A percentile compares a stretch with the other conserved stretches of the same genome.
These are phyloP conservation scores for Cajanus cajan DNA, from an alignment of 306 rosid genomes.

Conservation along the genomic window DNA sequence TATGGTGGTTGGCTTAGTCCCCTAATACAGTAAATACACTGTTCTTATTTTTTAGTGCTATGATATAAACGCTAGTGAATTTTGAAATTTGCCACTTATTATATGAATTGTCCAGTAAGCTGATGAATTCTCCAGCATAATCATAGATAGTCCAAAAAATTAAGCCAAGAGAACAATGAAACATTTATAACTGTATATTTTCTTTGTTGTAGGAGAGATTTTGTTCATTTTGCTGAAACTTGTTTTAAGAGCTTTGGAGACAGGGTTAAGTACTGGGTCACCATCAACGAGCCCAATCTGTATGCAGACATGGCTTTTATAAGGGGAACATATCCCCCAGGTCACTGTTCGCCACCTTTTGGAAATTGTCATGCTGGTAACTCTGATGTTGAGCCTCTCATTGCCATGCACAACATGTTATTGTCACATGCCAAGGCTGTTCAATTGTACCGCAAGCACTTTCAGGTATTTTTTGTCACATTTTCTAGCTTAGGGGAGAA, in stretches of 20 bases:
- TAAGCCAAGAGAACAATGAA: not conserved
- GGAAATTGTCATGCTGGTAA: conserved; percentile 64
- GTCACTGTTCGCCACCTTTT: conserved; percentile 60
- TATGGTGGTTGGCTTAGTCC: conserved; percentile 65
- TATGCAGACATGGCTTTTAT: not conserved
- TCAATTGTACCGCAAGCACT: conserved; percentile 49
- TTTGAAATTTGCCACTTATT: not conserved
- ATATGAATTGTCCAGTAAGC: not conserved
- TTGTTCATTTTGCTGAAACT: conserved; percentile 50
- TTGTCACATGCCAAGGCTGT: conserved; percentile 69
- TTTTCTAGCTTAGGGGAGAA: not conserved
- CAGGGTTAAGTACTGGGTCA: conserved; percentile 54
- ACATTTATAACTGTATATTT: not conserved
- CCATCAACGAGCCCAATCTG: conserved; percentile 58
- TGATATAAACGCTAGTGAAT: not conserved
- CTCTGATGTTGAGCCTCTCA: conserved; percentile 65
- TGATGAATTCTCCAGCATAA: not conserved
- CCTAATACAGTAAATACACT: conserved; percentile 46
- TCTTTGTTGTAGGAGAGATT: conserved; percentile 51
- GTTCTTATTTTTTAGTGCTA: not conserved
- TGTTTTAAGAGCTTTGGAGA: conserved; percentile 58
- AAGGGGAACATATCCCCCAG: not conserved
- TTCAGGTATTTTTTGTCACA: conserved; percentile 42
- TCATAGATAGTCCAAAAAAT: not conserved
- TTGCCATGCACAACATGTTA: conserved; percentile 62